phyloP scores from a whole-genome alignment of 306 rosid genomes.

The Acacia confusa region DNA sequence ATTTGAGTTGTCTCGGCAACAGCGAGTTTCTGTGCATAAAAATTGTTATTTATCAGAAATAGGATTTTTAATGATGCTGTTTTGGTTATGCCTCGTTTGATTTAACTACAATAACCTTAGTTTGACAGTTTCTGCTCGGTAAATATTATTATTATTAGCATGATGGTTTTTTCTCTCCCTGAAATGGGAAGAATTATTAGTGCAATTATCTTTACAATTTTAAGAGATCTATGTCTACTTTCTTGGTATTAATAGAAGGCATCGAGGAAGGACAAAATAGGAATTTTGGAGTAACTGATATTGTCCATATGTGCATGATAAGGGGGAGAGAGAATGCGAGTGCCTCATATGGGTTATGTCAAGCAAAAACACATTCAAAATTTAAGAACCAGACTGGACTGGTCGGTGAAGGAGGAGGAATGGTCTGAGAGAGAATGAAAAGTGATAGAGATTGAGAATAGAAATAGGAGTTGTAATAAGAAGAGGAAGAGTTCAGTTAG shows the following conservation, averaged over 20 bases:
- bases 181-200: background rate
- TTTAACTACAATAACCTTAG: background rate
- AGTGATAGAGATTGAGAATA: background rate
- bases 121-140: background rate
- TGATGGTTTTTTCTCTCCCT: background rate
- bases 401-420: background rate
- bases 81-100: background rate
- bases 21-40: slow-evolving; percentile 11
- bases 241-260: background rate
- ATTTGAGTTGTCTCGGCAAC: background rate
- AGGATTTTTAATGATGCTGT: background rate
- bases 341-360: background rate
- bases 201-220: background rate
- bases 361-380: background rate
- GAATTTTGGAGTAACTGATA: background rate
- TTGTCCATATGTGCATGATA: background rate
- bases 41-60: background rate
- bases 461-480: background rate
- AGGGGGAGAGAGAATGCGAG: background rate
- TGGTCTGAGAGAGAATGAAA: background rate
- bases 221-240: background rate
- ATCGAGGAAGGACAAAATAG: background rate
- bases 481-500: background rate
- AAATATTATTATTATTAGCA: background rate
- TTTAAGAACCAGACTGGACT: background rate